Evolutionary conservation across 225 moss, liverwort and hornwort species (phyloP).

Genomic region (Straminergon stramineum): DNA sequence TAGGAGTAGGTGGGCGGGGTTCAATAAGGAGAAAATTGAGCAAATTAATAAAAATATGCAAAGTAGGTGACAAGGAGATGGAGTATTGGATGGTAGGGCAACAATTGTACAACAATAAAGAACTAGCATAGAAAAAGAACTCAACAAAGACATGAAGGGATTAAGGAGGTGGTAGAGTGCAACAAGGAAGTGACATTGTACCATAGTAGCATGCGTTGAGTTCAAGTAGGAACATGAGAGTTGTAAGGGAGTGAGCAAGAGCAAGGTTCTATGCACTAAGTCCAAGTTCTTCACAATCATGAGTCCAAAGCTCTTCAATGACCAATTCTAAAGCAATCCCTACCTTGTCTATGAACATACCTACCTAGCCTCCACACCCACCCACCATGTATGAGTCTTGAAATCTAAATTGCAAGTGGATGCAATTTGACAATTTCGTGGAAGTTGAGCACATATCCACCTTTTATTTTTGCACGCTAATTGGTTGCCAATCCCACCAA

Average conservation of each 20-base stretch:
- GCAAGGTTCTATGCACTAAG: not conserved
- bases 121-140: accelerated
- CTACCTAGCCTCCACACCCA: too few relatives aligned
- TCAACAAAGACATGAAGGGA: accelerated
- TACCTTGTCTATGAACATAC: accelerated
- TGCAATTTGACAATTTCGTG: not conserved
- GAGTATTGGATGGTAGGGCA: accelerated
- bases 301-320: too few relatives aligned
- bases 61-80: not conserved
- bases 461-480: not conserved
- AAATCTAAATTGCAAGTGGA: not conserved
- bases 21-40: not conserved
- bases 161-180: not conserved
- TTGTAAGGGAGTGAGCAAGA: accelerated
- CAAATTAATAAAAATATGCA: not conserved
- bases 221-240: too few relatives aligned
- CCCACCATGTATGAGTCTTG: accelerated
- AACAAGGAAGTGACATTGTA: too few relatives aligned
- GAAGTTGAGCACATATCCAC: accelerated
- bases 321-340: accelerated
- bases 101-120: too few relatives aligned
- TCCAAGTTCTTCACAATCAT: too few relatives aligned
- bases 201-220: accelerated
- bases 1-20: accelerated
- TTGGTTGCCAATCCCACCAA: accelerated